A percentile compares a stretch with the other conserved stretches of the same genome.
Evolutionary conservation across 371 early-diverging fungal species (phyloP).

Genomic region (Sporodiniella umbellata): DNA sequence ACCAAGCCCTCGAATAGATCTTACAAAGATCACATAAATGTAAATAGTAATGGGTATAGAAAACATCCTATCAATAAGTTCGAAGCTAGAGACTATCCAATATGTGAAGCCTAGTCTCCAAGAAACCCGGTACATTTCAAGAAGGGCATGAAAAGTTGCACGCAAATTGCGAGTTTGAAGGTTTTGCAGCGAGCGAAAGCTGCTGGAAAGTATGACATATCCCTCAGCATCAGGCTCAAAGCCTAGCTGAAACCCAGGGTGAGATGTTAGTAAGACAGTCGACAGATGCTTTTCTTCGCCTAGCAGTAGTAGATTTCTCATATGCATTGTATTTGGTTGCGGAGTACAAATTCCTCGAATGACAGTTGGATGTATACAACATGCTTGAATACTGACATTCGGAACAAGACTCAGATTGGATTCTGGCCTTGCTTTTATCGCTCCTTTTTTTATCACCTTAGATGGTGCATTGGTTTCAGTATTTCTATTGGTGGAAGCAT

Average conservation of each 20-base stretch:
- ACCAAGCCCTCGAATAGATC: slow-evolving; percentile 20
- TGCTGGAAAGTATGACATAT: slow-evolving; percentile 37
- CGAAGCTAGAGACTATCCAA: slow-evolving; percentile 38
- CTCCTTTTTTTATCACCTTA: not conserved
- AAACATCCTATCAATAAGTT: slow-evolving; percentile 37
- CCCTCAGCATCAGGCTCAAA: slow-evolving; percentile 50
- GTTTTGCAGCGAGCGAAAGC: slow-evolving; percentile 33
- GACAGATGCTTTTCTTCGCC: slow-evolving; percentile 47
- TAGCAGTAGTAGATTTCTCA: slow-evolving; percentile 38
- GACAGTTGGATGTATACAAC: slow-evolving; percentile 50
- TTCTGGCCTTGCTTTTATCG: slow-evolving; percentile 9
- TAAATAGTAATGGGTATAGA: slow-evolving; percentile 39
- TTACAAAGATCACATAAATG: slow-evolving; percentile 34
- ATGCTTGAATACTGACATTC: slow-evolving; percentile 23
- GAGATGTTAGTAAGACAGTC: slow-evolving; percentile 34
- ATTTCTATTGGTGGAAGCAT: not conserved
- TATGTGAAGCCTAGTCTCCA: slow-evolving; percentile 35
- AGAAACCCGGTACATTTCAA: slow-evolving; percentile 36
- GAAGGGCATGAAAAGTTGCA: slow-evolving; percentile 36
- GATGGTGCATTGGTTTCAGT: not conserved
- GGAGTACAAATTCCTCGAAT: slow-evolving; percentile 34
- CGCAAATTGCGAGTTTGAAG: slow-evolving; percentile 35
- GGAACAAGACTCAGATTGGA: slow-evolving; percentile 31
- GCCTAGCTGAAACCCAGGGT: slow-evolving; percentile 39
- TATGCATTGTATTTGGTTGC: slow-evolving; percentile 39